Percentiles rank a stretch among this genome's conserved stretches.
phyloP scores from a whole-genome alignment of 2,329 filamentous ascomycete species.

The Penicillium italicum region DNA sequence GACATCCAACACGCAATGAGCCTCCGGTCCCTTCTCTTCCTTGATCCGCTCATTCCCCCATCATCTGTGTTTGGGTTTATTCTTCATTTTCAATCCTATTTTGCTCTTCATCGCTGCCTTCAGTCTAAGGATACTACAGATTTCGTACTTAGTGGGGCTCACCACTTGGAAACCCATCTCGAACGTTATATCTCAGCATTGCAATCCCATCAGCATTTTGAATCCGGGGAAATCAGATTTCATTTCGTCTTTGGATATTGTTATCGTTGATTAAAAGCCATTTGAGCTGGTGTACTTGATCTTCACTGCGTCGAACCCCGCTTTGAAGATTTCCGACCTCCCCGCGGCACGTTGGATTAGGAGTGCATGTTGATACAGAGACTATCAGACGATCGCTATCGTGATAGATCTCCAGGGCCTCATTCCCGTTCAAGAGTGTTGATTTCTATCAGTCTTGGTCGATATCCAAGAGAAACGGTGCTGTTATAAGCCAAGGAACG shows the following conservation, averaged over 20 bases:
- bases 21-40: slow-evolving; percentile 23
- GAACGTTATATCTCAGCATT: slow-evolving; percentile 1
- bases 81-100: slow-evolving; percentile 15
- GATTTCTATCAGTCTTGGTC: neutral
- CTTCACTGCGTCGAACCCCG: neutral
- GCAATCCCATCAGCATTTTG: neutral
- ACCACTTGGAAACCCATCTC: slow-evolving; percentile 8
- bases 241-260: neutral
- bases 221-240: neutral
- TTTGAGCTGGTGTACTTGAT: neutral
- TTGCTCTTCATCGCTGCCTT: neutral
- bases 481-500: slow-evolving; percentile 6
- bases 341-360: neutral
- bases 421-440: neutral
- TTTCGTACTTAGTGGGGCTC: slow-evolving; percentile 11
- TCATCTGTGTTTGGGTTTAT: slow-evolving; percentile 5
- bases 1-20: slow-evolving; percentile 32
- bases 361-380: slow-evolving; percentile 1
- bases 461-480: slow-evolving; percentile 1
- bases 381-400: neutral
- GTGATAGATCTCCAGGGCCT: neutral
- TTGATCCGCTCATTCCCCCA: slow-evolving; percentile 12
- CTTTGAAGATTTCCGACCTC: neutral
- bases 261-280: neutral
- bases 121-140: neutral